phyloP scores from a whole-genome alignment of 2,329 filamentous ascomycete species.

The Drechslerella stenobrocha region DNA sequence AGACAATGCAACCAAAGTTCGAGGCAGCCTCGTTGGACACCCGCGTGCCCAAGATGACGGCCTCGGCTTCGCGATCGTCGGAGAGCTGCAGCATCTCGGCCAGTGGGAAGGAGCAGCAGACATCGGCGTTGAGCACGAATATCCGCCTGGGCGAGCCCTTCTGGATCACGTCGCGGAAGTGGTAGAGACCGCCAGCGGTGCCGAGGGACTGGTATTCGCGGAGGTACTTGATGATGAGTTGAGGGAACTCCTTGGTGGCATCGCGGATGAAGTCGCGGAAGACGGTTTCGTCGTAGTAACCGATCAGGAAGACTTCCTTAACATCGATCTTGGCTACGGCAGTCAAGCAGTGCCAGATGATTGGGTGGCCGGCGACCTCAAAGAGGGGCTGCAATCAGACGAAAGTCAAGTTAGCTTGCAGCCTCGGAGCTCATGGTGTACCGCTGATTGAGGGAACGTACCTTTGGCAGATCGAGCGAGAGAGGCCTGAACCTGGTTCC shows the following conservation, averaged over 20 bases:
- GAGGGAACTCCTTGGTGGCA: conserved; percentile 77
- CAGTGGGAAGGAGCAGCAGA: conserved; percentile 97
- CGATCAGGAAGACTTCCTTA: conserved; percentile 95
- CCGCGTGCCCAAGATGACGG: conserved; percentile 89
- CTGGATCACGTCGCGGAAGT: conserved; percentile 98
- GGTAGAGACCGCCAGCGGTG: conserved; percentile 94
- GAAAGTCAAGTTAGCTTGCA: conserved; percentile 14
- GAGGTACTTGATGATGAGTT: conserved; percentile 89
- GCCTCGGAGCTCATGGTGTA: neutral
- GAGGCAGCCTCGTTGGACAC: conserved; percentile 87
- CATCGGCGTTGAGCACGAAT: conserved; percentile 96
- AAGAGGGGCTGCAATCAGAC: conserved; percentile 74
- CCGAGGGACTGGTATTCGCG: conserved; percentile 96
- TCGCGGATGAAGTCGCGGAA: conserved; percentile 99
- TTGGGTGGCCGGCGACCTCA: conserved; percentile 95
- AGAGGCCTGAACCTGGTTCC: conserved; percentile 94
- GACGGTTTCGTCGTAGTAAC: conserved; percentile 96
- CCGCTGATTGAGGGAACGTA: conserved; percentile 57
- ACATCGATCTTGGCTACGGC: conserved; percentile 89
- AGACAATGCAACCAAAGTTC: conserved; percentile 98
- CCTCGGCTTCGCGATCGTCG: conserved; percentile 92
- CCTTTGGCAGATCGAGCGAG: conserved; percentile 94
- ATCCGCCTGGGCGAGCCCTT: conserved; percentile 93
- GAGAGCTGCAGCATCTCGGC: conserved; percentile 94
- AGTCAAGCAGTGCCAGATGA: conserved; percentile 95